Evolutionary conservation across 2,329 filamentous ascomycete genomes (phyloP), one percentile per base, ranked within the genome.

Genomic region (Aureobasidium sp.): DNA sequence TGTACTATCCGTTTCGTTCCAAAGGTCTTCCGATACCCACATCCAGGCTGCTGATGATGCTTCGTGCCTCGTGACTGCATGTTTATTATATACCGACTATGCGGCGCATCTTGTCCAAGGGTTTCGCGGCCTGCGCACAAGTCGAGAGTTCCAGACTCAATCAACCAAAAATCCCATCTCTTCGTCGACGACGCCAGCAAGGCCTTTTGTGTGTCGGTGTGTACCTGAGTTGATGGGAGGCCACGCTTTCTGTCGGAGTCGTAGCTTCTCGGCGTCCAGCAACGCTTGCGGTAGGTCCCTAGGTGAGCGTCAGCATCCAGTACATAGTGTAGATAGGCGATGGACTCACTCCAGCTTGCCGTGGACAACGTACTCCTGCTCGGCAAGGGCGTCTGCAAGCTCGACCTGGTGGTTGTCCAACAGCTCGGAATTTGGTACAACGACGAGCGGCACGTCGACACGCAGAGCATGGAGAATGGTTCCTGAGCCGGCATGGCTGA

Each of bases 381-480:
- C 77, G 36, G 88, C 83, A 62, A 97, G 81, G 66, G 90, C 86
- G 54, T 86, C 79, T 0, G 93, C 93, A 60, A 99, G 82, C 73
- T 97, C 91, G 25, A 85, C 82, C 74, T 99, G 94, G 71, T 99
- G 94, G 69, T 99, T 93, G 70, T 95, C 86, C 68, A 96, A 82
- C 0, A 99, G 82, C 7, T 80, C 79, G 1, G 85, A 81, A 72
- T 99, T 99, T 2, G 93, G 89, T 2, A 99, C 91, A 0, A 96
- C 90, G 54, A 99, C 82, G n/a, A 97, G 78, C 3, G 90, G 87
- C 0, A 91, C 78, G 15, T 85, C 83, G 58, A 89, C 78, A 47
- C 89, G 85, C 65, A 95, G 83, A 0, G 87, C 90, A 71, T 92
- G 91, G 0, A 97, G 80, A 32, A 97, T 91, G 3, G 90, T 91